Percentiles rank a stretch among this genome's conserved stretches.
phyloP scores from a whole-genome alignment of 2,329 filamentous ascomycete species.

The Amauroascus niger region DNA sequence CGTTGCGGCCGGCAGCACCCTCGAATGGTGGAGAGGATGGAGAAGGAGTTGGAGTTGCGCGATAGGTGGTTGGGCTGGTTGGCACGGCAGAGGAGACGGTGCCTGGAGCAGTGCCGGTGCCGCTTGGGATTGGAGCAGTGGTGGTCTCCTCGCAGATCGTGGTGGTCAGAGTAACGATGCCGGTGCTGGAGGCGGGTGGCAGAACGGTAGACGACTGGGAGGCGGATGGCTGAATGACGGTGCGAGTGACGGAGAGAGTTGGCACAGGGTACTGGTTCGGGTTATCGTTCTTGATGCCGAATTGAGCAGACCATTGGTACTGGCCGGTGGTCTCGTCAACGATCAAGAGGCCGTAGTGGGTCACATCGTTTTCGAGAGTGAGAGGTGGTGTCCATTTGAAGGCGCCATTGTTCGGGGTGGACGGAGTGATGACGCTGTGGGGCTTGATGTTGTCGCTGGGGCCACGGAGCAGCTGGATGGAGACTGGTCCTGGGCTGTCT shows the following conservation, averaged over 20 bases:
- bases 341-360: constrained; percentile 52
- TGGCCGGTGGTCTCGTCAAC: constrained; percentile 50
- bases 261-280: constrained; percentile 7
- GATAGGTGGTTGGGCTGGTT: constrained; percentile 9
- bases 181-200: constrained; percentile 4
- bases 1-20: constrained; percentile 16
- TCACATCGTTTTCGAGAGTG: constrained; percentile 40
- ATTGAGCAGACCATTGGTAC: constrained; percentile 55
- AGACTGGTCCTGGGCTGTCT: constrained; percentile 35
- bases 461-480: constrained; percentile 52
- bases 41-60: constrained; percentile 13
- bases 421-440: constrained; percentile 43
- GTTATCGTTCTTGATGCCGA: constrained; percentile 45
- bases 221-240: constrained; percentile 11
- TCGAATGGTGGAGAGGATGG: constrained; percentile 12
- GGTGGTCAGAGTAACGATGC: constrained; percentile 19
- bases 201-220: too few relatives aligned
- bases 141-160: constrained; percentile 20
- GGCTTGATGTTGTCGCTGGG: constrained; percentile 47
- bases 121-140: constrained; percentile 16
- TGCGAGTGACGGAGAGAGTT: constrained; percentile 11
- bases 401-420: constrained; percentile 47
- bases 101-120: constrained; percentile 16
- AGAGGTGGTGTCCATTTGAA: constrained; percentile 47
- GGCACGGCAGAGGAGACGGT: constrained; percentile 8